Evolutionary conservation across 257 asterid species (phyloP).

Genomic region (Fraxinus americana): DNA sequence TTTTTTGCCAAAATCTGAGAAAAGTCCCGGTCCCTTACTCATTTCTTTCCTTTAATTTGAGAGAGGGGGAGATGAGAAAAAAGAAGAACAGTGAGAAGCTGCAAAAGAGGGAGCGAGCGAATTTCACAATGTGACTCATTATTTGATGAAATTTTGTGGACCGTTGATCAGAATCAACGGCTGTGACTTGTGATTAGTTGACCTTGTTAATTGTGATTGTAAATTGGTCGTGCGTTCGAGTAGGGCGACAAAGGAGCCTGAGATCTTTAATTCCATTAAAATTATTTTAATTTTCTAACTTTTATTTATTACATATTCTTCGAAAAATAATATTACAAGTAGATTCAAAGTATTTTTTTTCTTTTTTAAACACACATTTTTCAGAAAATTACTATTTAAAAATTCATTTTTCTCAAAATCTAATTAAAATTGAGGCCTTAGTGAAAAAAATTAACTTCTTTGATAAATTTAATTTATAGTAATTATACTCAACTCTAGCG

Average conservation of each 20-base stretch:
- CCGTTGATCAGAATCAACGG: conserved; percentile 30
- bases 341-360: no score
- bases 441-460: no score
- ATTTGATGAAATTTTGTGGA: conserved; percentile 13
- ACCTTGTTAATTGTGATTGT: conserved; percentile 16
- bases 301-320: no score
- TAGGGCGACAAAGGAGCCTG: not conserved
- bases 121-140: conserved; percentile 20
- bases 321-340: no score
- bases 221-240: conserved; percentile 10
- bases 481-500: no score
- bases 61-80: not conserved
- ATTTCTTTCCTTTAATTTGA: conserved; percentile 32
- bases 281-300: no score
- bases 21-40: conserved; percentile 97
- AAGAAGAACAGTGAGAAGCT: conserved; percentile 28
- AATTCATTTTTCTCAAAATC: no score
- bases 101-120: conserved; percentile 8
- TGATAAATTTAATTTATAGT: no score
- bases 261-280: no score
- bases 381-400: no score
- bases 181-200: conserved; percentile 14
- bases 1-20: conserved; percentile 87
- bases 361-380: no score
- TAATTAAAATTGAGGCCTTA: no score